Percentiles rank a stretch among this genome's conserved stretches.
phyloP scores from a whole-genome alignment of 495 filamentous ascomycete genomes.

The Penicillium soppii region DNA sequence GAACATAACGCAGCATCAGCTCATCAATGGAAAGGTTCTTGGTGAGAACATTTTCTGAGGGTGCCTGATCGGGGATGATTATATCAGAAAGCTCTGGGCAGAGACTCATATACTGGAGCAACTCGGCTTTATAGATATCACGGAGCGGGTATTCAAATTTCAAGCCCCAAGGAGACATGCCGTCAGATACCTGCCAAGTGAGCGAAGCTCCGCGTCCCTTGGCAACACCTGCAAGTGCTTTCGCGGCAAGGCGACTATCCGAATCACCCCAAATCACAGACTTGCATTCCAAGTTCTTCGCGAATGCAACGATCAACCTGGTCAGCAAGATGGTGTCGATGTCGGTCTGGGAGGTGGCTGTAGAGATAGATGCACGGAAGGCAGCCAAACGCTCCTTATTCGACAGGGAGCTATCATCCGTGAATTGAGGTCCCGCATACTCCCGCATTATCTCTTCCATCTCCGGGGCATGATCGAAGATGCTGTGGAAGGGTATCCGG shows the following conservation, averaged over 20 bases:
- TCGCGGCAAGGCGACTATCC: slow-evolving; percentile 83
- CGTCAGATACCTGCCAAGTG: slow-evolving; percentile 79
- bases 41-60: slow-evolving; percentile 49
- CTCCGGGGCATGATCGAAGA: slow-evolving; percentile 46
- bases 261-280: slow-evolving; percentile 80
- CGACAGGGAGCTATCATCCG: slow-evolving; percentile 29
- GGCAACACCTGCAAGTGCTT: slow-evolving; percentile 80
- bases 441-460: slow-evolving; percentile 28
- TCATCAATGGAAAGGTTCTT: slow-evolving; percentile 82
- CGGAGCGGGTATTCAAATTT: slow-evolving; percentile 70
- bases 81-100: slow-evolving; percentile 52
- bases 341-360: slow-evolving; percentile 73
- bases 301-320: slow-evolving; percentile 64
- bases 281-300: slow-evolving; percentile 58
- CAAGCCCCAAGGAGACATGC: slow-evolving; percentile 58
- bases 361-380: slow-evolving; percentile 59
- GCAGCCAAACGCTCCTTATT: slow-evolving; percentile 47
- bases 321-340: slow-evolving; percentile 67
- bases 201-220: slow-evolving; percentile 84
- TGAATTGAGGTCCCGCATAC: slow-evolving; percentile 25
- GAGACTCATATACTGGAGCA: slow-evolving; percentile 59
- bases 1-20: slow-evolving; percentile 85
- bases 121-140: slow-evolving; percentile 78
- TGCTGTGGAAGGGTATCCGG: slow-evolving; percentile 54
- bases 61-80: slow-evolving; percentile 40